A percentile compares a stretch with the other conserved stretches of the same genome.
Conservation (phyloP, 192 early-diverging fungal species). For the Coemansia sp. region DNA sequence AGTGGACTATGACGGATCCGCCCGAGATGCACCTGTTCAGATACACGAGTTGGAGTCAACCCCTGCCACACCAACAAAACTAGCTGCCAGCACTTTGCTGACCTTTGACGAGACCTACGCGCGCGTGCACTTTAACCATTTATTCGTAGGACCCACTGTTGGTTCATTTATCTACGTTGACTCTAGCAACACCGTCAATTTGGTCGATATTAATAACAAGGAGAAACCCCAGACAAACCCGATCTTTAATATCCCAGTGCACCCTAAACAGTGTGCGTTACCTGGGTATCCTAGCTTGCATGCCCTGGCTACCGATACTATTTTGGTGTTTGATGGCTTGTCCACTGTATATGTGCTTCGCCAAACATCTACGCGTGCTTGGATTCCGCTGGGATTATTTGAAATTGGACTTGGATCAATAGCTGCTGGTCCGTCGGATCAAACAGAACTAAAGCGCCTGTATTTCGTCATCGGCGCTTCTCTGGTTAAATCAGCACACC, state of each 20-base stretch:
- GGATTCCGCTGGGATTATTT: slow-evolving; percentile 18
- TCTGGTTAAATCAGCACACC: background rate
- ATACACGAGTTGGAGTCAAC: slow-evolving; percentile 1
- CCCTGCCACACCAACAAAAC: slow-evolving; percentile 28
- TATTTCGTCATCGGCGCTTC: slow-evolving; percentile 24
- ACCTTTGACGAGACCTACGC: slow-evolving; percentile 62
- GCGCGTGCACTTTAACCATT: slow-evolving; percentile 64
- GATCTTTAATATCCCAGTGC: slow-evolving; percentile 28
- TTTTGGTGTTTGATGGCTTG: slow-evolving; percentile 39
- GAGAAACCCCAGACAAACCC: background rate
- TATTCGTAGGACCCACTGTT: slow-evolving; percentile 50
- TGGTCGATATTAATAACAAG: slow-evolving; percentile 8
- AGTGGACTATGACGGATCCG: slow-evolving; percentile 37
- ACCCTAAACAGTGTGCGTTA: slow-evolving; percentile 8
- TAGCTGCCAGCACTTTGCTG: slow-evolving; percentile 50
- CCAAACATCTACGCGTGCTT: background rate
- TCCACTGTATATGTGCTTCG: slow-evolving; percentile 28
- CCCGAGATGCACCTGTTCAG: slow-evolving; percentile 1
- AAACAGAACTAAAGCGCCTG: slow-evolving; percentile 8
- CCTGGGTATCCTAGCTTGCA: slow-evolving; percentile 31
- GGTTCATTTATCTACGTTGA: slow-evolving; percentile 30
- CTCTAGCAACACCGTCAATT: slow-evolving; percentile 5
- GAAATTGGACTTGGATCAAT: slow-evolving; percentile 25
- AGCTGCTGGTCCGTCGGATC: slow-evolving; percentile 20
- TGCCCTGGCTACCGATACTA: slow-evolving; percentile 1